Base-by-base conservation (phyloP, 2,329 filamentous ascomycete species). In the Xylariales sp. region DNA sequence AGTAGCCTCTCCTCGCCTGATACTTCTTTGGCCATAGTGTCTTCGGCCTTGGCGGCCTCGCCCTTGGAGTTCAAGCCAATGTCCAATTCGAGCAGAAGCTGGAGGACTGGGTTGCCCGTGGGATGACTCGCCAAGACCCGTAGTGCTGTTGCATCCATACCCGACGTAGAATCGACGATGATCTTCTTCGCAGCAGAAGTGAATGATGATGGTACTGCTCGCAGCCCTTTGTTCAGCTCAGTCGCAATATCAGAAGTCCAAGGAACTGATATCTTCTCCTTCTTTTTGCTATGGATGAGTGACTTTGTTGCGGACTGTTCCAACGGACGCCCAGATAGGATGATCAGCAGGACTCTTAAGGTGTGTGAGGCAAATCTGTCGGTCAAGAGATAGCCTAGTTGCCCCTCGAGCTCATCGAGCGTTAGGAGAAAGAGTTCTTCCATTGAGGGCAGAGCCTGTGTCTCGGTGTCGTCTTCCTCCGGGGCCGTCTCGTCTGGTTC, bases 311-410 rank as follows among this genome's bases (percentile, higher is more conserved):
- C 76, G 0, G 76, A 66, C 43, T 84, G 79, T 44, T 88, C 81
- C 4, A 96, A 68, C 0, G 90, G 83, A 45, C 87, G 77, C 5
- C 93, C 93, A 1, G 91, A 87, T 4, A 98, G 71, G 1, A 97
- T 82, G 3, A 96, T 70, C 1, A 98, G 71, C 7, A 98, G 73
- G 0, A 95, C 87, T 35, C 93, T 81, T 31, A 98, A 72, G 0
- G 88, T 85, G 58, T 98, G 93, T 0, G 93, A 97, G 4, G 89
- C 93, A 58, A 95, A 97, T 35, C 69, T 67, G 59, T 97, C 88
- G 2, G 88, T 95, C 56, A 97, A 74, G 7, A 98, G 71, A 55
- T 82, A 93, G 16, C 84, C 81, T 55, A 96, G 73, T 47, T 89
- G 84, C 10, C 82, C 84, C 59, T 95, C 84, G n/a, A 98, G 69